A percentile compares a stretch with the other conserved stretches of the same genome.
phyloP scores from a whole-genome alignment of 2,329 filamentous ascomycete species.

The Colletotrichum tanaceti region DNA sequence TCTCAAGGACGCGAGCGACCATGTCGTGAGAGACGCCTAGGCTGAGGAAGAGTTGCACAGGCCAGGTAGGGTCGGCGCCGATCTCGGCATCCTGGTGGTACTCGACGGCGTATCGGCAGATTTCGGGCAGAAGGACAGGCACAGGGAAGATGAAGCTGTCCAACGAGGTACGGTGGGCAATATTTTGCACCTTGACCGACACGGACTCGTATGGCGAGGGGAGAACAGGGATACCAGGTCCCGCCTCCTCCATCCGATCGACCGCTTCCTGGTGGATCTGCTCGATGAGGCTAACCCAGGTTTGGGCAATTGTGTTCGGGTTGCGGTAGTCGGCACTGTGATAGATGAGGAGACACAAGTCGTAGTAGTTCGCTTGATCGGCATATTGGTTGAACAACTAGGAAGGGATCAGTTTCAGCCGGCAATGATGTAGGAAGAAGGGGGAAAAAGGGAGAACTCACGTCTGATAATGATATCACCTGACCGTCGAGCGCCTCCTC shows the following conservation, averaged over 20 bases:
- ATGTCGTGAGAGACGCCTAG: constrained; percentile 68
- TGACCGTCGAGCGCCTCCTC: constrained; percentile 78
- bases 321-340: constrained; percentile 92
- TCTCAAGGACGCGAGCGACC: constrained; percentile 66
- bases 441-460: constrained; percentile 58
- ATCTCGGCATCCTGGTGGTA: constrained; percentile 69
- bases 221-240: constrained; percentile 51
- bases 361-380: constrained; percentile 91
- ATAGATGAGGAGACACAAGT: constrained; percentile 92
- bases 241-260: constrained; percentile 58
- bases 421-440: not conserved
- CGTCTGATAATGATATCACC: constrained; percentile 79
- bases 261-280: constrained; percentile 71
- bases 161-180: constrained; percentile 72
- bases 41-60: constrained; percentile 65
- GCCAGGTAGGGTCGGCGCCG: constrained; percentile 68
- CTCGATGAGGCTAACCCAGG: constrained; percentile 86
- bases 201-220: constrained; percentile 77
- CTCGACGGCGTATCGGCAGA: constrained; percentile 72
- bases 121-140: constrained; percentile 67
- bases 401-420: constrained; percentile 38
- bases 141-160: constrained; percentile 76
- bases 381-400: constrained; percentile 94
- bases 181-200: constrained; percentile 70
- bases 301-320: constrained; percentile 82